Evolutionary conservation across 2,329 filamentous ascomycete genomes (phyloP).

Genomic region (Zarea fungicola): DNA sequence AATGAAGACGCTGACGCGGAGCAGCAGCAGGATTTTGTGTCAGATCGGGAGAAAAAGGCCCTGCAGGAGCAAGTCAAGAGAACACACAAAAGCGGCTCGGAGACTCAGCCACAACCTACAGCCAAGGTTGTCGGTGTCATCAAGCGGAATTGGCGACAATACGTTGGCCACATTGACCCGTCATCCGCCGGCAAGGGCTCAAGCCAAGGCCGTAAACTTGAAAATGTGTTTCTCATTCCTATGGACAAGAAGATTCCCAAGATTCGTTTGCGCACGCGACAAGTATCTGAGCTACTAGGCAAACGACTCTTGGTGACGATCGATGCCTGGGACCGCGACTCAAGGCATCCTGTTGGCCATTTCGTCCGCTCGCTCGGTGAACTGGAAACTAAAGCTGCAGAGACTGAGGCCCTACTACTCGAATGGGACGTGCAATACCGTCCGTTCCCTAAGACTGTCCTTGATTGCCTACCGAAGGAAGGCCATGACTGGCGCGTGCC

Average conservation of each 20-base stretch:
- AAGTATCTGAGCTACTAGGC: conserved; percentile 81
- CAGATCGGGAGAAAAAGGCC: conserved; percentile 77
- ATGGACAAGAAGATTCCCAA: conserved; percentile 99
- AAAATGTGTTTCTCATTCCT: conserved; percentile 89
- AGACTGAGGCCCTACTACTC: conserved; percentile 88
- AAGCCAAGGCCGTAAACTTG: conserved; percentile 75
- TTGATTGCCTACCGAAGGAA: conserved; percentile 87
- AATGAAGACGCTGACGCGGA: conserved; percentile 91
- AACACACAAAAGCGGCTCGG: conserved; percentile 69
- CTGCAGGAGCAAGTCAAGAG: conserved; percentile 88
- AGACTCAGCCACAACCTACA: conserved; percentile 81
- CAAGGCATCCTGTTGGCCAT: conserved; percentile 86
- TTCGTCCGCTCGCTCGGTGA: conserved; percentile 91
- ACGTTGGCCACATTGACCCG: conserved; percentile 90
- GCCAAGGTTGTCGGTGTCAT: conserved; percentile 87
- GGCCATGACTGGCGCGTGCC: conserved; percentile 95
- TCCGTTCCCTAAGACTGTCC: conserved; percentile 90
- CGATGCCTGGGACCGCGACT: conserved; percentile 92
- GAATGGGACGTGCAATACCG: conserved; percentile 98
- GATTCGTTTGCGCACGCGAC: conserved; percentile 85
- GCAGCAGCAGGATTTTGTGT: conserved; percentile 70
- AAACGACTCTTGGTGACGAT: conserved; percentile 91
- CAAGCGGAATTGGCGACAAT: conserved; percentile 96
- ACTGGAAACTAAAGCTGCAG: conserved; percentile 92
- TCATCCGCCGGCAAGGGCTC: conserved; percentile 71